Base-by-base conservation (phyloP, 768 basidiomycete genomes). In the Chlorophyllum brunneum region DNA sequence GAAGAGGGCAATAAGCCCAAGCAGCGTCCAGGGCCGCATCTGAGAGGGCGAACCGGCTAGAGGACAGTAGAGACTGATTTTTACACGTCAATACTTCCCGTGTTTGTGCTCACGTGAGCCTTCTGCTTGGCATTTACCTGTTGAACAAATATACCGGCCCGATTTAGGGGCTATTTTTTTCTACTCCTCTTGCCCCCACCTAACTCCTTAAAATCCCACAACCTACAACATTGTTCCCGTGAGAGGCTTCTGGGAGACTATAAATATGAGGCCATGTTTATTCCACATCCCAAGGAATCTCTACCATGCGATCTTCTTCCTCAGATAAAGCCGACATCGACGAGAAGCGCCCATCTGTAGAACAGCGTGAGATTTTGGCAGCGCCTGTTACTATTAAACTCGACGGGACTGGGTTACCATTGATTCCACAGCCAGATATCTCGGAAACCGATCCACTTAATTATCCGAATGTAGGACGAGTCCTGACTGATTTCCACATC, bases 381-480 rank as follows among this genome's bases (percentile, higher is more conserved):
- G 18, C 37, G 2, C 16, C 5, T 22, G 16, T 16, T 24, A 11
- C 4, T 2, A 46, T 46, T 18, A 53, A 53, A 16, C 51, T 53
- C 4, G 51, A 53, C 27, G 15, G 33, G 4, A 39, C 51, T n/a
- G 43, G 44, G 7, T 36, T 53, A 15, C 51, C 51, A 22, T 26
- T 53, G 13, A 34, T 53, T 6, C 51, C 51, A 10, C 51, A 53
- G 16, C 51, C 51, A 3, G 30, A 23, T 16, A 18, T 36, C 9
- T 53, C 51, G 16, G 51, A 53, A 23, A 63, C 61, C 33, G 74
- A 76, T 58, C 74, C 73, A 27, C 61, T 75, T 48, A 74, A 73
- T 52, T 75, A 73, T 47, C 72, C 72, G 20, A 66, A 62, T 50
- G 68, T 68, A 55, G 54, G 48, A 24, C 49, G 15, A 15, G 15